Evolutionary conservation across 2,329 filamentous ascomycete genomes (phyloP).

Genomic region (Ophiognomonia clavigignenti-juglandacearum): DNA sequence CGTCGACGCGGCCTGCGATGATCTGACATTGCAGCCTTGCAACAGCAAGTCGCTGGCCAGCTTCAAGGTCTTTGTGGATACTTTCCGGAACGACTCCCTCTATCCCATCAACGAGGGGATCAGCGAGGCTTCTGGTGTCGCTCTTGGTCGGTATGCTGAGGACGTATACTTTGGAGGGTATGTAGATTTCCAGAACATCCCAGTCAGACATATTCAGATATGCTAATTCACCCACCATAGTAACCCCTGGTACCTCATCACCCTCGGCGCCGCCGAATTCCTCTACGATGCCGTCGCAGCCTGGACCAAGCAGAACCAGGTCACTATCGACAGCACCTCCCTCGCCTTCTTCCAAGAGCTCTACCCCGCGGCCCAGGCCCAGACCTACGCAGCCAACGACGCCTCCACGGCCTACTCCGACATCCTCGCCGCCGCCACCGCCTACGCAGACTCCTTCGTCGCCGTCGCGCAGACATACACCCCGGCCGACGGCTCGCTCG

Average conservation of each 20-base stretch:
- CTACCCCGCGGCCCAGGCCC: slow-evolving; percentile 38
- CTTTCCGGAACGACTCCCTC: slow-evolving; percentile 42
- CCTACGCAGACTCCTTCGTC: slow-evolving; percentile 52
- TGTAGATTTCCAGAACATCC: neutral
- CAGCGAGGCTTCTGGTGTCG: slow-evolving; percentile 36
- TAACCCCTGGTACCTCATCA: slow-evolving; percentile 56
- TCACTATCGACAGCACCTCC: slow-evolving; percentile 46
- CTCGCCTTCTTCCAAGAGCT: slow-evolving; percentile 52
- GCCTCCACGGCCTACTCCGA: slow-evolving; percentile 28
- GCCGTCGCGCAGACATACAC: slow-evolving; percentile 42
- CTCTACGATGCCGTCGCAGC: slow-evolving; percentile 53
- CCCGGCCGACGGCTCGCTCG: slow-evolving; percentile 39
- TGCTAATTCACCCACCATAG: slow-evolving; percentile 24
- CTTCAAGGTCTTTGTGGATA: slow-evolving; percentile 50
- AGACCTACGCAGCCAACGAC: slow-evolving; percentile 40
- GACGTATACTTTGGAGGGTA: slow-evolving; percentile 44
- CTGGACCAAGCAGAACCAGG: slow-evolving; percentile 40
- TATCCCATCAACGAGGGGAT: slow-evolving; percentile 49
- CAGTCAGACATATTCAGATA: neutral
- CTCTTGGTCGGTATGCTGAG: slow-evolving; percentile 41
- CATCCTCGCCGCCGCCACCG: slow-evolving; percentile 41
- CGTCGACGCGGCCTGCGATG: slow-evolving; percentile 42
- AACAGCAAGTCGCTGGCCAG: slow-evolving; percentile 46
- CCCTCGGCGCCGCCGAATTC: slow-evolving; percentile 51
- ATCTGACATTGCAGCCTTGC: slow-evolving; percentile 53